A percentile compares a stretch with the other conserved stretches of the same genome.
These are phyloP conservation scores for Tuber melanosporum DNA, from an alignment of 495 filamentous ascomycete genomes.

Conservation along the genomic window DNA sequence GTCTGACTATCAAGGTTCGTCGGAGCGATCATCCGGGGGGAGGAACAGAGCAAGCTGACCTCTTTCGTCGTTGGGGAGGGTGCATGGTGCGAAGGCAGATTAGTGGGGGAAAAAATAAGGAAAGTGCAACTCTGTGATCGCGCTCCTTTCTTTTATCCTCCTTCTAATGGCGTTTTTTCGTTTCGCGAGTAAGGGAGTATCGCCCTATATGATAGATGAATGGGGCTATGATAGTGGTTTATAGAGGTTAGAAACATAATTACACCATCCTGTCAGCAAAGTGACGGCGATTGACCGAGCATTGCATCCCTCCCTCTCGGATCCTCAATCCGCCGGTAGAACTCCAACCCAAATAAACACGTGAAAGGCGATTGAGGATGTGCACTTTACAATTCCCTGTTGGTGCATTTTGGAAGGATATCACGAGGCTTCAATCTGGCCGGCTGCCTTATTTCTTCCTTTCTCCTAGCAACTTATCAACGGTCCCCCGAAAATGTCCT, in stretches of 20 bases:
- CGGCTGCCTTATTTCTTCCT: constrained; percentile 35
- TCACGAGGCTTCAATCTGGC: constrained; percentile 17
- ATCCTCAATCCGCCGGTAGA: not conserved
- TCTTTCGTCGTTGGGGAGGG: not conserved
- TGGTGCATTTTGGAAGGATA: not conserved
- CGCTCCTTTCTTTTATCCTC: not conserved
- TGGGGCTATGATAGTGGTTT: not conserved
- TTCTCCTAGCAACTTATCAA: constrained; percentile 47
- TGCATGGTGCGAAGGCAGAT: not conserved
- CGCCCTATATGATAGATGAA: not conserved
- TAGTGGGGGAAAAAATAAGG: not conserved
- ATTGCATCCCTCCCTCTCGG: not conserved
- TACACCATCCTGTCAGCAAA: too few species aligned
- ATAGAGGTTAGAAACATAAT: not conserved
- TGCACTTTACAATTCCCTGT: not conserved
- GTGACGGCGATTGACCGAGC: not conserved
- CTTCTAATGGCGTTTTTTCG: not conserved
- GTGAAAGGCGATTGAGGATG: not conserved
- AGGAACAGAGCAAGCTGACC: not conserved
- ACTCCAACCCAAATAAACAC: too few species aligned
- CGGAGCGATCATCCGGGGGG: not conserved
- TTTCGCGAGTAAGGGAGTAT: not conserved
- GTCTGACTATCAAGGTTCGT: not conserved
- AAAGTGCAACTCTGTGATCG: not conserved
- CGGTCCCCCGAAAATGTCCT: constrained; percentile 46